A percentile compares a stretch with the other conserved stretches of the same genome.
Evolutionary conservation across 257 asterid genomes (phyloP).

Genomic region (Coffea eugenioides): DNA sequence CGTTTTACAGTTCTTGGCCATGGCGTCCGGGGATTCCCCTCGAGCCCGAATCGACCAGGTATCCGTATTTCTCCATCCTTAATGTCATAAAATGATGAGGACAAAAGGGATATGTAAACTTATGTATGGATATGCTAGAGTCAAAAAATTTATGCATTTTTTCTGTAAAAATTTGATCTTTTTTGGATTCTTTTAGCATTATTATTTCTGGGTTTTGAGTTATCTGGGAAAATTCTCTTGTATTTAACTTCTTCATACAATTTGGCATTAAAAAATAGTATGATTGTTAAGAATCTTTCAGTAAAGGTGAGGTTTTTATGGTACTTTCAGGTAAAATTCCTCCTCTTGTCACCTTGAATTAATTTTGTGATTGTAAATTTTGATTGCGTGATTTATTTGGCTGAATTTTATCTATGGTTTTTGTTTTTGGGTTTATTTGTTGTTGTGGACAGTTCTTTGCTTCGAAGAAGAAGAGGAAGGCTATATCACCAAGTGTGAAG

Average conservation of each 20-base stretch:
- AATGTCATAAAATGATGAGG: not conserved
- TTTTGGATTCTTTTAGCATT: too few species aligned
- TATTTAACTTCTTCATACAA: not conserved
- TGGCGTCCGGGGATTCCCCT: slow-evolving; percentile 29
- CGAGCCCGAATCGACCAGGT: slow-evolving; percentile 61
- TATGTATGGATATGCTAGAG: not conserved
- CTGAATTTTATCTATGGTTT: not conserved
- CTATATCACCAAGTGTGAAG: slow-evolving; percentile 58
- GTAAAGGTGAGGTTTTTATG: not conserved
- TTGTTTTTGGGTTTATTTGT: slow-evolving; percentile 9
- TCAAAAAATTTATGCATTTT: not conserved
- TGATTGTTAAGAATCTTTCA: not conserved
- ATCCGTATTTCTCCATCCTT: not conserved
- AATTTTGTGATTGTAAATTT: not conserved
- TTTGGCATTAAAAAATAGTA: not conserved
- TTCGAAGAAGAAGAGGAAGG: slow-evolving; percentile 81
- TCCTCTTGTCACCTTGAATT: not conserved
- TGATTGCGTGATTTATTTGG: too few species aligned
- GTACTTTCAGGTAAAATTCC: not conserved
- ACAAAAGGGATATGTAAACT: not conserved
- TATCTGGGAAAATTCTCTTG: not conserved
- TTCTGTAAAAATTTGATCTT: not conserved
- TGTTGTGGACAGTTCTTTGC: slow-evolving; percentile 59
- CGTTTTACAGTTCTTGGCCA: not conserved
- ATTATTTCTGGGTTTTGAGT: not conserved